Conservation (phyloP, 441 rosid genomes). For the Geranium incanum region DNA sequence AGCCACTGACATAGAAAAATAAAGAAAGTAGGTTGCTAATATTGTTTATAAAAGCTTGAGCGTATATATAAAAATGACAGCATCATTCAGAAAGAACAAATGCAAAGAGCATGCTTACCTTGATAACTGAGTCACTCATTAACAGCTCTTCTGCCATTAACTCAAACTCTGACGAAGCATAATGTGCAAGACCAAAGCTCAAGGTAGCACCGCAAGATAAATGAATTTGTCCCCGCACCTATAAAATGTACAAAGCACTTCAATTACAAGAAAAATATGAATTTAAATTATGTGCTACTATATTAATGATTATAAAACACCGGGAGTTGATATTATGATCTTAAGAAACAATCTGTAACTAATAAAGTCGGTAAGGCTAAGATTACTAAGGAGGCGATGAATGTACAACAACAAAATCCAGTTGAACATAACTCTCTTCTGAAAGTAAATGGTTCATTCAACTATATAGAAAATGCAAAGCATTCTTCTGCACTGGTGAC, state of each 20-base stretch:
- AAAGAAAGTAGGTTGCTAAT: conserved; percentile 8
- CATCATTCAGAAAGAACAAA: background rate
- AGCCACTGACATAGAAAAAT: background rate
- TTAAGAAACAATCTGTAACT: background rate
- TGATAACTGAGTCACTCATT: conserved; percentile 74
- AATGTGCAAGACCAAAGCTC: conserved; percentile 80
- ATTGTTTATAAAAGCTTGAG: conserved; percentile 8
- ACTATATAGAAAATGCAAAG: no score
- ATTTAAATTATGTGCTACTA: background rate
- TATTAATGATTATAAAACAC: background rate
- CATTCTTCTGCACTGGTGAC: background rate
- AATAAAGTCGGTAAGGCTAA: background rate
- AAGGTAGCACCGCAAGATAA: conserved; percentile 55
- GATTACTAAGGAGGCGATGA: background rate
- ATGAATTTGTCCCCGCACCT: conserved; percentile 81
- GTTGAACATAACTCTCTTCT: background rate
- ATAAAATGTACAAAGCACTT: conserved; percentile 19
- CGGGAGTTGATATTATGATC: background rate
- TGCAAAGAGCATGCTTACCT: conserved; percentile 38
- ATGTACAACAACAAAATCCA: background rate
- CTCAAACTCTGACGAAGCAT: conserved; percentile 76
- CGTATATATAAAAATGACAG: background rate
- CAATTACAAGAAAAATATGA: background rate
- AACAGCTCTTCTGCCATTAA: conserved; percentile 89
- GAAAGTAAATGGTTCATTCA: background rate